These are phyloP conservation scores for Cladosporium sp. DNA, from an alignment of 2,329 filamentous ascomycete genomes.

Conservation along the genomic window DNA sequence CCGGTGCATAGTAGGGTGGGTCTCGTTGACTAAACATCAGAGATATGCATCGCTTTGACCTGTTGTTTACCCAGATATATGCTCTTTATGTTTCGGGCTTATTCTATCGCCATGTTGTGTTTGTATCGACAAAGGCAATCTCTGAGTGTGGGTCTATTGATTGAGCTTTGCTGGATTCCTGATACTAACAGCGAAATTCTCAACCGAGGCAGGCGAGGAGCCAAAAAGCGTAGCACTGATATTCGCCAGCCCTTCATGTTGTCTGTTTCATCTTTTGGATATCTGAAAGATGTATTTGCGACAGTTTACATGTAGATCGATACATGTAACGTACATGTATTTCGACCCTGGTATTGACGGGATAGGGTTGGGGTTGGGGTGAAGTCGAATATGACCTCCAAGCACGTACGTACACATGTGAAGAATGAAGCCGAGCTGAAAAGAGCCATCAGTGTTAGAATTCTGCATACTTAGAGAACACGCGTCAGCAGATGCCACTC, in stretches of 20 bases:
- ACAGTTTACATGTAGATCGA: not conserved
- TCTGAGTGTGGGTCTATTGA: too few relatives aligned
- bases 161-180: too few relatives aligned
- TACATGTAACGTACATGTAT: too few relatives aligned
- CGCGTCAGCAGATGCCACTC: too few relatives aligned
- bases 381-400: not conserved
- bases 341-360: rapidly evolving
- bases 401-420: not conserved
- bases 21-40: too few relatives aligned
- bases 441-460: not conserved
- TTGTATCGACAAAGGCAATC: too few relatives aligned
- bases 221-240: not conserved
- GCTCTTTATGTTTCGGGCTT: too few relatives aligned
- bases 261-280: not conserved
- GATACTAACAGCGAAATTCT: too few relatives aligned
- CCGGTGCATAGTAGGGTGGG: not conserved
- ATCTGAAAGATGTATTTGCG: not conserved
- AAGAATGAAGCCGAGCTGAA: not conserved
- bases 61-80: too few relatives aligned
- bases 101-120: too few relatives aligned
- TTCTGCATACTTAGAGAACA: not conserved
- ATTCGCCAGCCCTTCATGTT: rapidly evolving
- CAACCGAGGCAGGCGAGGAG: not conserved
- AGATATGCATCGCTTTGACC: too few relatives aligned
- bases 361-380: not conserved